Conservation (phyloP, 768 basidiomycete species). For the Mycena belliarum region DNA sequence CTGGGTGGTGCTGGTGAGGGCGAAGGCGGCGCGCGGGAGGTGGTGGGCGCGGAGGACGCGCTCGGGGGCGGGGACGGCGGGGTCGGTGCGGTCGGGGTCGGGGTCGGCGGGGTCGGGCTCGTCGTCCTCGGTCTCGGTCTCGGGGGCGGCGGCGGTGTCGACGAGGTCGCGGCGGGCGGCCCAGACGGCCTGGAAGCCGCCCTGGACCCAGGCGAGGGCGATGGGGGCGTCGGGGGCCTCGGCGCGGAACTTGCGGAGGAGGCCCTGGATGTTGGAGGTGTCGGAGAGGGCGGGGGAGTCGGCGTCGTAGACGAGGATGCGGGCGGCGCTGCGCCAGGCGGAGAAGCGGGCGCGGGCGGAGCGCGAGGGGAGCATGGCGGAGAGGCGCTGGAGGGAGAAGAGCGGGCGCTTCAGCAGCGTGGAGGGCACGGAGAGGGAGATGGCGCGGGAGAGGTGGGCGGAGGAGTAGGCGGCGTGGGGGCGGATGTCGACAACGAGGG, state of each 20-base stretch:
- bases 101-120: conserved; percentile 19
- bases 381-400: conserved; percentile 77
- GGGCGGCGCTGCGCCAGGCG: conserved; percentile 54
- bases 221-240: conserved; percentile 45
- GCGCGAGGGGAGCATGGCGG: conserved; percentile 74
- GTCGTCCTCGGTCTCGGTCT: conserved; percentile 51
- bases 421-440: conserved; percentile 90
- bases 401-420: conserved; percentile 90
- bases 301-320: conserved; percentile 85
- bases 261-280: conserved; percentile 67
- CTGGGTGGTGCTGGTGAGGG: conserved; percentile 44
- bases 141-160: conserved; percentile 50
- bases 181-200: conserved; percentile 79
- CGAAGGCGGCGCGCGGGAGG: conserved; percentile 68
- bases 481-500: conserved; percentile 86
- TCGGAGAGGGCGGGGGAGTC: conserved; percentile 66
- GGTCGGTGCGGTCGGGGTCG: conserved; percentile 2
- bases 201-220: conserved; percentile 75
- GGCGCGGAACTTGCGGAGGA: conserved; percentile 73
- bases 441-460: conserved; percentile 65
- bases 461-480: conserved; percentile 73
- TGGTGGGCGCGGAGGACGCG: conserved; percentile 53
- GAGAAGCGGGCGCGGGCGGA: conserved; percentile 60
- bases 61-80: conserved; percentile 10
- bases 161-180: conserved; percentile 52